phyloP scores from a whole-genome alignment of 345 rosid genomes.

The Salix purpurea region DNA sequence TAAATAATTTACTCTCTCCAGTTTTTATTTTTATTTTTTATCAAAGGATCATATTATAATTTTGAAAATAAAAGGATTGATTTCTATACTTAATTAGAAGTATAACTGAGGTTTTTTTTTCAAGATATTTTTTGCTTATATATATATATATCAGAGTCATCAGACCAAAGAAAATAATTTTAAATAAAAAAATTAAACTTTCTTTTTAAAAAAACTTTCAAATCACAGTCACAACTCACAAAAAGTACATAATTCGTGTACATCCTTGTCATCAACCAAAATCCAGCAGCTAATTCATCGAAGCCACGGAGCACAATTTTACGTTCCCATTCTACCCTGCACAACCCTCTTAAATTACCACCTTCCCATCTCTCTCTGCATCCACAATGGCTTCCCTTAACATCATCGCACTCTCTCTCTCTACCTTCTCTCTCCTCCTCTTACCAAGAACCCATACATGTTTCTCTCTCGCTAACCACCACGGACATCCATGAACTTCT shows the following conservation, averaged over 20 bases:
- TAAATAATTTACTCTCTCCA: too few relatives aligned
- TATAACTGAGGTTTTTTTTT: too few relatives aligned
- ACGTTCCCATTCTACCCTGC: not conserved
- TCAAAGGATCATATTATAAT: too few relatives aligned
- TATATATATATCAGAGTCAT: too few relatives aligned
- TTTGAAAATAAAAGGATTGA: too few relatives aligned
- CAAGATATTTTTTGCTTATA: too few relatives aligned
- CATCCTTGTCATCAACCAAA: not conserved
- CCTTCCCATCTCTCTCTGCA: not conserved
- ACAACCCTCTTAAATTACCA: not conserved
- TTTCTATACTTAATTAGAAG: too few relatives aligned
- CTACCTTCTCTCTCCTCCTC: constrained; percentile 19
- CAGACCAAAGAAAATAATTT: too few relatives aligned
- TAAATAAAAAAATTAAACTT: too few relatives aligned
- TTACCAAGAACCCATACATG: constrained; percentile 14
- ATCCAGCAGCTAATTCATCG: not conserved
- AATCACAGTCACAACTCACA: too few relatives aligned
- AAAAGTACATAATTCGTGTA: not conserved
- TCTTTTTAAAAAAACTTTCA: too few relatives aligned
- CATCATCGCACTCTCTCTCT: constrained; percentile 7
- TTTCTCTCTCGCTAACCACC: constrained; percentile 16
- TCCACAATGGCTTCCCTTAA: constrained; percentile 12
- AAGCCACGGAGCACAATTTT: not conserved
- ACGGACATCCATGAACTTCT: constrained; percentile 68
- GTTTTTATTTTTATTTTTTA: too few relatives aligned